phyloP scores from a whole-genome alignment of 768 basidiomycete species.

The Termitomyces sp. region DNA sequence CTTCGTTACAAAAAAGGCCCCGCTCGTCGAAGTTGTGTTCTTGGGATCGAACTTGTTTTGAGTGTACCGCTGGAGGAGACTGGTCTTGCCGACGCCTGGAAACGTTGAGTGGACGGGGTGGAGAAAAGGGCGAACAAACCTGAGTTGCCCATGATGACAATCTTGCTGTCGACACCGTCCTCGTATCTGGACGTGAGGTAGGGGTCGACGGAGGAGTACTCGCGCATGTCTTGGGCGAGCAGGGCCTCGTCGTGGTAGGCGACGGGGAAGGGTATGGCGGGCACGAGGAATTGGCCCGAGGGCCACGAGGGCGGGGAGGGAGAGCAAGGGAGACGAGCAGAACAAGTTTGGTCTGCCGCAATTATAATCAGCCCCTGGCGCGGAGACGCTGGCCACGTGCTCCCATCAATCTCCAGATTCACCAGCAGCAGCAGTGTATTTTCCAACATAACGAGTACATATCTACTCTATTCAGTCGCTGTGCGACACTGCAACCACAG shows the following conservation, averaged over 20 bases:
- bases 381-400: constrained; percentile 28
- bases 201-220: constrained; percentile 58
- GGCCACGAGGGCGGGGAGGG: constrained; percentile 45
- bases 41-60: constrained; percentile 87
- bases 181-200: constrained; percentile 69
- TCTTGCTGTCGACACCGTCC: constrained; percentile 89
- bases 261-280: constrained; percentile 17
- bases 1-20: constrained; percentile 92
- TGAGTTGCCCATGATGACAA: constrained; percentile 89
- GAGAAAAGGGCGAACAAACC: constrained; percentile 23
- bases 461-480: constrained; percentile 25
- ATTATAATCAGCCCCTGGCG: constrained; percentile 21
- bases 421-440: constrained; percentile 9
- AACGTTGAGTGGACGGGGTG: constrained; percentile 1
- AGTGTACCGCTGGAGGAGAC: constrained; percentile 85
- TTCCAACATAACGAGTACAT: constrained; percentile 23
- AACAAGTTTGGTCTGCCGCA: constrained; percentile 19
- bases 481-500: constrained; percentile 69
- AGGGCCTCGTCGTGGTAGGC: constrained; percentile 13
- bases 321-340: constrained; percentile 22
- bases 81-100: constrained; percentile 88
- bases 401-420: constrained; percentile 11
- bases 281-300: constrained; percentile 24
- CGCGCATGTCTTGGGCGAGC: constrained; percentile 40
- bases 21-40: constrained; percentile 86